phyloP scores from a whole-genome alignment of 139 green algal genomes.

The Tetraselmis chui region DNA sequence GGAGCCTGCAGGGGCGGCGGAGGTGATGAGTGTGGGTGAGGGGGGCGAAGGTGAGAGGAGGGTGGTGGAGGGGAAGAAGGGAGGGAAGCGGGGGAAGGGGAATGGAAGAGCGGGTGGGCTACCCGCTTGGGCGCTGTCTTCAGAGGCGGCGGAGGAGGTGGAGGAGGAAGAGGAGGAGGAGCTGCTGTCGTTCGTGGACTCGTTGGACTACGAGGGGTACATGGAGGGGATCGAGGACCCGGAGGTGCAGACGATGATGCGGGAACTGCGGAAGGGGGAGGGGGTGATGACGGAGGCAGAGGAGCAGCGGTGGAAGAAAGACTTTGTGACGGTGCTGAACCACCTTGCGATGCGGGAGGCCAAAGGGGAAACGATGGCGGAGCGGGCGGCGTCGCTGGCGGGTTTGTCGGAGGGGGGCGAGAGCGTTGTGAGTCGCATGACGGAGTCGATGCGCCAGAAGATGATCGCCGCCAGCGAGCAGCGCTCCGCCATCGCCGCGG shows the following conservation, averaged over 20 bases:
- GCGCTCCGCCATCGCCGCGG: not conserved
- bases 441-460: not conserved
- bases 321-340: not conserved
- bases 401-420: not conserved
- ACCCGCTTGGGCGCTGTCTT: not conserved
- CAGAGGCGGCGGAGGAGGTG: not conserved
- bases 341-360: not conserved
- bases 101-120: not conserved
- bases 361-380: not conserved
- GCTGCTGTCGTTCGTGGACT: not conserved
- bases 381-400: not conserved
- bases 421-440: not conserved
- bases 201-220: not conserved
- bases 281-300: not conserved
- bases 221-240: not conserved
- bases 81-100: not conserved
- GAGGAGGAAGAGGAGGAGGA: not conserved
- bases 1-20: no score
- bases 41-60: not conserved
- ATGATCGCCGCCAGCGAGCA: not conserved
- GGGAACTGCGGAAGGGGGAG: not conserved
- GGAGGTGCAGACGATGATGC: not conserved
- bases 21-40: not conserved
- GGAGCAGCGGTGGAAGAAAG: not conserved
- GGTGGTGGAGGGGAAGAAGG: no score